Base-by-base conservation (phyloP, 768 basidiomycete species). In the Auriscalpium microsporum region DNA sequence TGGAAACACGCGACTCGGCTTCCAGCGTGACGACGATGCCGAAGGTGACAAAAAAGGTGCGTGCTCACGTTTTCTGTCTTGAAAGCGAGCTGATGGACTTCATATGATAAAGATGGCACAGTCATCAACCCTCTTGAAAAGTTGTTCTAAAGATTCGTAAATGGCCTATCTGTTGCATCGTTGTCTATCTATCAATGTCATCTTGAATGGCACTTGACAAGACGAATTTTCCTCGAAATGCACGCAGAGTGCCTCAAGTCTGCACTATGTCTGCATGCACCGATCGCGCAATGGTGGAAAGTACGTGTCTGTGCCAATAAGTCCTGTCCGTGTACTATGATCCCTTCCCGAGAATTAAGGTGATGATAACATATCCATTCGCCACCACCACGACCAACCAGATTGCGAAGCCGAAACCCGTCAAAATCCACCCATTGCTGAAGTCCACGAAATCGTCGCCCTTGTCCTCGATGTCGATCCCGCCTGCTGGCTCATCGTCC, bases 1-100 rank as follows among this genome's bases (percentile, higher is more conserved):
- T 99, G 94, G 94, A 95, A 95, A 95, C 63, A 94, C 93, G 1
- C 76, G 92, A 49, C 78, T 88, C 9, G 86, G 76, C 3, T 90
- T 91, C 78, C 90, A 92, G 71, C 75, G 83, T 57, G 88, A n/a
- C 79, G 56, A 95, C 93, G 23, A 65, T 94, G 60, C 94, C 94
- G 2, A 81, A 79, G 59, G 84, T 96, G 10, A 83, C 88, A 56
- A 93, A 87, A 72, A 97, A 94, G 84, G 90, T 86, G 56, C 50
- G 73, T 52, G 11, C 17, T 49, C 38, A 10, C 42, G 28, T 45
- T 44, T n/a, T 16, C 53, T 40, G 44, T 52, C 14, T 44, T 35
- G 14, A 21, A 13, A 13, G 19, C 28, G 16, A 21, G 16, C 17
- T 38, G 48, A 19, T 17, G 47, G 21, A 52, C 44, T 19, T 17